Conservation (phyloP, 441 rosid genomes). For the Euphorbia schlechtendalii region DNA sequence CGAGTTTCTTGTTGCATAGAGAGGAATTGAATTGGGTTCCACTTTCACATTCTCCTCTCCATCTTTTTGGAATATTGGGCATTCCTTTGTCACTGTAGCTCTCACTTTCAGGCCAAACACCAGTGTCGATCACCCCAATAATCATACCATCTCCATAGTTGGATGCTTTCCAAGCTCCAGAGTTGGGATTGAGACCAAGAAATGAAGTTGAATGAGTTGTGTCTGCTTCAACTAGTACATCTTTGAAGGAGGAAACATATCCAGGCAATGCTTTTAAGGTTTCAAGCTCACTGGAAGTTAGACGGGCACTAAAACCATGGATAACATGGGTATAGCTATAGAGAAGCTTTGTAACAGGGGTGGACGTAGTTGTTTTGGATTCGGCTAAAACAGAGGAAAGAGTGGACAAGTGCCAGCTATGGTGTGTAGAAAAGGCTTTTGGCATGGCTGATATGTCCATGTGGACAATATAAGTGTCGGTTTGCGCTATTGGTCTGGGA, state of each 20-base stretch:
- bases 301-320: constrained; percentile 14
- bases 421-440: constrained; percentile 13
- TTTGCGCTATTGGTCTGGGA: constrained; percentile 5
- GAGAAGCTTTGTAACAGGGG: not conserved
- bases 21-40: constrained; percentile 24
- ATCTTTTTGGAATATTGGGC: too few species aligned
- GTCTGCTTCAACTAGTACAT: constrained; percentile 33
- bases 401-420: constrained; percentile 16
- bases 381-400: constrained; percentile 8
- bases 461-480: constrained; percentile 16
- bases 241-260: constrained; percentile 34
- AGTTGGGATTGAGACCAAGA: constrained; percentile 42
- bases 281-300: constrained; percentile 12
- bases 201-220: constrained; percentile 52
- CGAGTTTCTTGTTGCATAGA: constrained; percentile 19
- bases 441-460: constrained; percentile 20
- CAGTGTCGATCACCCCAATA: too few species aligned
- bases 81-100: too few species aligned
- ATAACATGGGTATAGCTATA: constrained; percentile 7
- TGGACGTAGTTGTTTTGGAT: not conserved
- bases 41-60: too few species aligned
- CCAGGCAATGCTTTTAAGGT: constrained; percentile 32
- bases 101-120: too few species aligned
- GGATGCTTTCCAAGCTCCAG: constrained; percentile 44
- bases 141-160: too few species aligned